Base-by-base conservation (phyloP, 176 grass and related monocot species). In the Aegilops longissima region DNA sequence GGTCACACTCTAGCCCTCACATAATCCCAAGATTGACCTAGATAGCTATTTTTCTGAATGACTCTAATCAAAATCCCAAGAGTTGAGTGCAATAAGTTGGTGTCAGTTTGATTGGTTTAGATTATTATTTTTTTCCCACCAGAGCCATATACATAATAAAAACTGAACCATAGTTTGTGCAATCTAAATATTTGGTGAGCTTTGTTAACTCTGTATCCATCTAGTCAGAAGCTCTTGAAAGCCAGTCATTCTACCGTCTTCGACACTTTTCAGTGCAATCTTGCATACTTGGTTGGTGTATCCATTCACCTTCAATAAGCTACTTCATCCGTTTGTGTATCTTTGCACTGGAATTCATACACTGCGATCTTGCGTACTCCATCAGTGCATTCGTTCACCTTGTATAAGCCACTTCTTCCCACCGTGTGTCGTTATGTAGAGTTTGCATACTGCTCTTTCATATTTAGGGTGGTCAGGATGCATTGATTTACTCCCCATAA, bases 111-210 rank as follows among this genome's bases (percentile, higher is more conserved):
- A 62, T 25, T 62, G 36, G 70, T 24, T 24, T 73, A 14, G 70
- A 73, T 44, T 73, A 23, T 72, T 66, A 23, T 44, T 5, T 42
- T 73, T 73, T 4, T 44, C 70, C 70, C 69, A 72, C 38, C 38
- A 73, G 10, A 44, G 21, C 70, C 70, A 72, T 27, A 36, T 38
- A 44, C 2, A 2, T n/a, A n/a, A 36, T 18, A 33, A 67, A 67
- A 67, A 67, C 25, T 16, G 2, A 67, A 67, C 29, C 16, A 54
- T 4, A 16, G 16, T 67, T 17, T 71, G 20, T 71, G 35, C 69
- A 40, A 71, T 71, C 35, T 71, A 20, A 71, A 71, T 71, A 71
- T 71, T 71, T 40, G 31, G 69, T 71, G 69, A 39, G 69, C 35
- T 9, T 71, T 71, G 69, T 71, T 71, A 40, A 71, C 8, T 23